Conservation (phyloP, 768 basidiomycete genomes). For the Artomyces pyxidatus region DNA sequence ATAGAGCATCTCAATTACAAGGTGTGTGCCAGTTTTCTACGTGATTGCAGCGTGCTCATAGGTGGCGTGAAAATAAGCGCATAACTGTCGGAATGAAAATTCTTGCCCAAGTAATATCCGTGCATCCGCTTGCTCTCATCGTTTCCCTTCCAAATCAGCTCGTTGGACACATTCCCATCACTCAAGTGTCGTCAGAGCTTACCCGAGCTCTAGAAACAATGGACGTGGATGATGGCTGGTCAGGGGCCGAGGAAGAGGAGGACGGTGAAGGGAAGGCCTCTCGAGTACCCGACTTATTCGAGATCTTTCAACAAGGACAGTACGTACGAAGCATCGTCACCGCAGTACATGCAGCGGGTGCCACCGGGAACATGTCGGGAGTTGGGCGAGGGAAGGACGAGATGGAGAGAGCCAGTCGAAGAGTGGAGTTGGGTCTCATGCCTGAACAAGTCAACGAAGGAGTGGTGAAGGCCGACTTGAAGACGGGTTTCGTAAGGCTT, state of each 20-base stretch:
- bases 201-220: conserved; percentile 63
- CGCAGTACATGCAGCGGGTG: conserved; percentile 58
- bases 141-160: conserved; percentile 96
- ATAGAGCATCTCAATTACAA: conserved; percentile 95
- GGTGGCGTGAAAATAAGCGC: conserved; percentile 40
- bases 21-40: conserved; percentile 30
- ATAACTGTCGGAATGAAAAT: conserved; percentile 79
- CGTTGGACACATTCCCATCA: conserved; percentile 89
- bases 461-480: conserved; percentile 70
- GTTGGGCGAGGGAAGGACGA: conserved; percentile 63
- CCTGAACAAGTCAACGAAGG: conserved; percentile 83
- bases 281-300: conserved; percentile 56
- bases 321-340: conserved; percentile 77
- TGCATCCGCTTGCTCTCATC: conserved; percentile 84
- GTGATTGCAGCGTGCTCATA: background rate
- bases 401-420: conserved; percentile 54
- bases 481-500: conserved; percentile 60
- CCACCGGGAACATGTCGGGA: conserved; percentile 42
- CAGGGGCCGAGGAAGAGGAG: conserved; percentile 42
- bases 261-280: conserved; percentile 27
- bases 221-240: conserved; percentile 37
- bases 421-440: conserved; percentile 77
- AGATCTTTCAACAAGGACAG: conserved; percentile 79
- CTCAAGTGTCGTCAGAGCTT: conserved; percentile 76
- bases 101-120: conserved; percentile 76